phyloP scores from a whole-genome alignment of 2,329 filamentous ascomycete genomes.

The Colletotrichum phormii region DNA sequence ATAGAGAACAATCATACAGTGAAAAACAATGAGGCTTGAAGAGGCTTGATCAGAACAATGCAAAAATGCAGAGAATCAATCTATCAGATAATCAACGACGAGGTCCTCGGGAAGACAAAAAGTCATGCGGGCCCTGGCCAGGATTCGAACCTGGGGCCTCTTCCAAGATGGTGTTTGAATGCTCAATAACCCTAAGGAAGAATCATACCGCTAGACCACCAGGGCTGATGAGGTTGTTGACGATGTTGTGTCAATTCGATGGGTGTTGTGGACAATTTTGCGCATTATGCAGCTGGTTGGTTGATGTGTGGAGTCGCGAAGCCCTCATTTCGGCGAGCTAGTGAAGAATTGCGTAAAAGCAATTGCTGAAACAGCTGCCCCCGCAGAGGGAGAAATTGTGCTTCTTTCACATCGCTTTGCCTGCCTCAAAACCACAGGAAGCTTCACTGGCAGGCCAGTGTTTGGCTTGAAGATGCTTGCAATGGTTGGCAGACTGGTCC shows the following conservation, averaged over 20 bases:
- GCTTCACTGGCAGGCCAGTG: neutral
- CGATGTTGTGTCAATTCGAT: neutral
- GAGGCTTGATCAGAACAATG: neutral
- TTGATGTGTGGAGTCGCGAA: constrained; percentile 17
- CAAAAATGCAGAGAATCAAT: neutral
- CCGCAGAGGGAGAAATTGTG: neutral
- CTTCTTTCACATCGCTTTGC: neutral
- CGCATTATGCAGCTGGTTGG: neutral
- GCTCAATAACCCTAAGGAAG: constrained; percentile 12
- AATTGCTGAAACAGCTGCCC: neutral
- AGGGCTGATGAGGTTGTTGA: constrained; percentile 5
- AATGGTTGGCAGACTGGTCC: neutral
- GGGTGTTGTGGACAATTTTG: neutral
- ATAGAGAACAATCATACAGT: too few relatives aligned
- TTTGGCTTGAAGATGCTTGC: neutral
- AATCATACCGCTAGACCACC: constrained; percentile 34
- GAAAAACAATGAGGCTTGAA: too few relatives aligned
- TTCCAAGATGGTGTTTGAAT: neutral
- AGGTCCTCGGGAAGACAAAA: neutral
- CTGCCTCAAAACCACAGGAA: neutral
- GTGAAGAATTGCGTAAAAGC: neutral
- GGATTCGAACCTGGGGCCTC: constrained; percentile 33
- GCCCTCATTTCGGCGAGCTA: neutral
- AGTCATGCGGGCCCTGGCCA: constrained; percentile 12
- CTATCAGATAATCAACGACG: neutral